Percentiles rank a stretch among this genome's conserved stretches.
These are phyloP conservation scores for Ramaria sp. DNA, from an alignment of 768 basidiomycete species.

Conservation along the genomic window DNA sequence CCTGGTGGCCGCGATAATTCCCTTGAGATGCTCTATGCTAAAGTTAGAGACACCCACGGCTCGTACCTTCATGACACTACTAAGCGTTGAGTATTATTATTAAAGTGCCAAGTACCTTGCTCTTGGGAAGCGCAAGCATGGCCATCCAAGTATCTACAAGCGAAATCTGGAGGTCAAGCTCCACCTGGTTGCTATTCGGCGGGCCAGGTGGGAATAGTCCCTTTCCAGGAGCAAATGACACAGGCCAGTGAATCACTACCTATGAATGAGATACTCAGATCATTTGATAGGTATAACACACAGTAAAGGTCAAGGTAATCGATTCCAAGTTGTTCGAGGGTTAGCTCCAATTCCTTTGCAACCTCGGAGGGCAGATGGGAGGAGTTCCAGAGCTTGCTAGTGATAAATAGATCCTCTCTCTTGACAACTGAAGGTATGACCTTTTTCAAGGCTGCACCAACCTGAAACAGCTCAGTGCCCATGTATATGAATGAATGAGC, in stretches of 20 bases:
- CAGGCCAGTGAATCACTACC: conserved; percentile 72
- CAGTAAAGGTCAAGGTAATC: conserved; percentile 78
- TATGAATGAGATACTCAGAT: not conserved
- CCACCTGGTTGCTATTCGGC: conserved; percentile 26
- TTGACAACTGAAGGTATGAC: conserved; percentile 68
- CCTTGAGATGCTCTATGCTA: conserved; percentile 51
- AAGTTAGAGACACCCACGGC: conserved; percentile 82
- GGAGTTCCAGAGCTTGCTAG: conserved; percentile 77
- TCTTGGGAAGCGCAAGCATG: conserved; percentile 57
- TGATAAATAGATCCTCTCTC: conserved; percentile 74
- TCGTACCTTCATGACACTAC: conserved; percentile 35
- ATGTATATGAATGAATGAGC: conserved; percentile 4
- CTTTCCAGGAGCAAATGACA: conserved; percentile 49
- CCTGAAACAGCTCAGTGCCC: conserved; percentile 16
- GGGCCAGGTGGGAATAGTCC: conserved; percentile 38
- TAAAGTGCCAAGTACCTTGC: conserved; percentile 39
- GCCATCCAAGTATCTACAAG: conserved; percentile 81
- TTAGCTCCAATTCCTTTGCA: conserved; percentile 67
- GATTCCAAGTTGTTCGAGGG: conserved; percentile 58
- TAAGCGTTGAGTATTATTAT: not conserved
- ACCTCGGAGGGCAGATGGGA: conserved; percentile 56
- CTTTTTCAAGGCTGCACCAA: conserved; percentile 64
- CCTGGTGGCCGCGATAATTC: conserved; percentile 57
- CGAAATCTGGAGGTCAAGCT: conserved; percentile 45
- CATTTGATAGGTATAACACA: conserved; percentile 17